Conservation (phyloP, 129 eudicot species). For the Lactuca saligna region DNA sequence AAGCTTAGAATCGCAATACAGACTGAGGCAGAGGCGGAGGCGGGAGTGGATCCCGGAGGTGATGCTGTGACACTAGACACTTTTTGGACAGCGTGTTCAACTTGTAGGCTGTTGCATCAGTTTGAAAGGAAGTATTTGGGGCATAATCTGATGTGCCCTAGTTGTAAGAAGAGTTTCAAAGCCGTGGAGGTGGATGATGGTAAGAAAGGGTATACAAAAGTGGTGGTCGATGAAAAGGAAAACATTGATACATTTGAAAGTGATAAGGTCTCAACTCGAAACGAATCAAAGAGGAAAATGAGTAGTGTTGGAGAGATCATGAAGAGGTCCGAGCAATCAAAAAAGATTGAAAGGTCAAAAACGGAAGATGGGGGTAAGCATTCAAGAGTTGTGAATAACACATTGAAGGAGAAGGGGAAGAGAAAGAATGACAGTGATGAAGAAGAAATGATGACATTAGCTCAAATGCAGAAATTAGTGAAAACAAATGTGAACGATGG, state of each 20-base stretch:
- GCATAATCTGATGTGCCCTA: conserved; percentile 65
- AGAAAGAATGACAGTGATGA: conserved; percentile 13
- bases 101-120: conserved; percentile 58
- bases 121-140: conserved; percentile 79
- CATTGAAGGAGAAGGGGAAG: conserved; percentile 34
- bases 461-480: conserved; percentile 58
- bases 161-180: conserved; percentile 57
- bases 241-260: conserved; percentile 16
- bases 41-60: conserved; percentile 21
- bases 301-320: conserved; percentile 49
- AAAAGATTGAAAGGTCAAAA: conserved; percentile 21
- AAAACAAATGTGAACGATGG: conserved; percentile 32
- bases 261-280: conserved; percentile 25
- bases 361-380: conserved; percentile 19
- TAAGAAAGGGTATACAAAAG: not conserved
- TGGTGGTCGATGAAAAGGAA: conserved; percentile 14
- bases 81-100: conserved; percentile 70
- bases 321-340: conserved; percentile 32
- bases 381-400: conserved; percentile 18
- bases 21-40: conserved; percentile 27
- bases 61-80: conserved; percentile 26
- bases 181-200: conserved; percentile 54
- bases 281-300: conserved; percentile 36
- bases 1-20: conserved; percentile 56
- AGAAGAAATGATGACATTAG: conserved; percentile 65